Percentiles rank a stretch among this genome's conserved stretches.
Evolutionary conservation across 192 early-diverging fungal species (phyloP).

Genomic region (Coemansia sp.): DNA sequence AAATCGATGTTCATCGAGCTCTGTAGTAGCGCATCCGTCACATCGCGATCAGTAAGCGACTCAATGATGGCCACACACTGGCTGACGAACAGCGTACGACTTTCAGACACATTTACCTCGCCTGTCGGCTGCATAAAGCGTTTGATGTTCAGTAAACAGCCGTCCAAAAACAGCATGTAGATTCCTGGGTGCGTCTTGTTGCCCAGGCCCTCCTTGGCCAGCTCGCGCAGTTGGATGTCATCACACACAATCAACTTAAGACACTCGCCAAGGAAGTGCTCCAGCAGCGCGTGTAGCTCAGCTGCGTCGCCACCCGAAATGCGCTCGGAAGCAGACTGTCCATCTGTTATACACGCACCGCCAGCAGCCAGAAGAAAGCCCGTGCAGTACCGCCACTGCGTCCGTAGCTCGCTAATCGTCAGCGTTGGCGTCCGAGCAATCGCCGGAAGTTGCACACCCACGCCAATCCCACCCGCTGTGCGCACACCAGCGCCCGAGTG

Average conservation of each 20-base stretch:
- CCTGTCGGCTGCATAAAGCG: slow-evolving; percentile 53
- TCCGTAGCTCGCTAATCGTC: slow-evolving; percentile 46
- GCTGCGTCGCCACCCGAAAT: slow-evolving; percentile 44
- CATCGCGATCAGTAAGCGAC: slow-evolving; percentile 47
- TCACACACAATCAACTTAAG: slow-evolving; percentile 54
- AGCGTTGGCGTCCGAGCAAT: slow-evolving; percentile 24
- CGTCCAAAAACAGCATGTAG: slow-evolving; percentile 53
- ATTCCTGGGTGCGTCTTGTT: slow-evolving; percentile 56
- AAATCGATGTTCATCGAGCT: slow-evolving; percentile 52
- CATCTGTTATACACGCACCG: slow-evolving; percentile 46
- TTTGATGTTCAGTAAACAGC: slow-evolving; percentile 47
- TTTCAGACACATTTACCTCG: slow-evolving; percentile 53
- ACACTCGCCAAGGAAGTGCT: slow-evolving; percentile 55
- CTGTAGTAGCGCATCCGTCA: slow-evolving; percentile 39
- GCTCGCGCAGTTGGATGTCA: slow-evolving; percentile 55
- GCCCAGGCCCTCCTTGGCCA: slow-evolving; percentile 51
- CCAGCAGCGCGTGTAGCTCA: slow-evolving; percentile 51
- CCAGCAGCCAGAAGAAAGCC: slow-evolving; percentile 53
- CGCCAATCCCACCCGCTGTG: slow-evolving; percentile 24
- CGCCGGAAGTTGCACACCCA: slow-evolving; percentile 48
- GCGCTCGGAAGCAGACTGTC: slow-evolving; percentile 30
- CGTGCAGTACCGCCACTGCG: slow-evolving; percentile 56
- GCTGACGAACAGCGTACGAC: slow-evolving; percentile 55
- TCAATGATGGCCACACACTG: slow-evolving; percentile 55
- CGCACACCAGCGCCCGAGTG: slow-evolving; percentile 6